Evolutionary conservation across 2,329 filamentous ascomycete genomes (phyloP), one percentile per base, ranked within the genome.

Genomic region (Ambrosiella xylebori): DNA sequence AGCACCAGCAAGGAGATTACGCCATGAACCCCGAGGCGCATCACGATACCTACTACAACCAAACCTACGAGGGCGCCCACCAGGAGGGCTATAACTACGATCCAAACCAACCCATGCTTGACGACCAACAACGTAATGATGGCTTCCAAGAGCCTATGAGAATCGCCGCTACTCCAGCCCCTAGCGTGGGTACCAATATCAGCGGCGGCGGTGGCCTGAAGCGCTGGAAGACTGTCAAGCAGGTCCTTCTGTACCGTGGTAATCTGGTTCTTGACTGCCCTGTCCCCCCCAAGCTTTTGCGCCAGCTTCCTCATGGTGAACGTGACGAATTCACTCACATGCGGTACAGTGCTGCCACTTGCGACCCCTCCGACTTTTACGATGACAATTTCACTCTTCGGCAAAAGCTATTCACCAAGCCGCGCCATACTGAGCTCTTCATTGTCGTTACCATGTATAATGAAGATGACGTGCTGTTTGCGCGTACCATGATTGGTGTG

Each of bases 401-500:
- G 62, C 91, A 97, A 71, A 85, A 82, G 67, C 80, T 97, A 27
- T 96, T 96, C 67, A 88, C 88, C 59, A 96, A 95, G 70, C 85
- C 88, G 2, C 79, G 91, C 57, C 87, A 95, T 66, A 96, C 91
- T 0, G 91, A 97, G 72, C 75, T 97, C 1, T 96, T 97, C 70
- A 95, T 97, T 65, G 91, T 90, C 40, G 76, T 98, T 61, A 98
- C 93, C 65, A 97, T 97, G 93, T 97, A 96, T 74, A 98, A 98
- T 70, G 93, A 98, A 71, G 87, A 96, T 70, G 93, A 97, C 68
- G 88, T 95, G 65, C 82, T 89, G 67, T 98, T 98, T 65, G 96
- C 93, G 6, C 82, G 93, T 52, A 98, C 93, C 0, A 97, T 98
- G 91, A 88, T 97, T 69, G 93, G 91, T 58, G 88, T 98, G 59